Percentiles rank a stretch among this genome's conserved stretches.
Evolutionary conservation across 2,329 filamentous ascomycete species (phyloP).

Genomic region (Colletotrichum coccodes): DNA sequence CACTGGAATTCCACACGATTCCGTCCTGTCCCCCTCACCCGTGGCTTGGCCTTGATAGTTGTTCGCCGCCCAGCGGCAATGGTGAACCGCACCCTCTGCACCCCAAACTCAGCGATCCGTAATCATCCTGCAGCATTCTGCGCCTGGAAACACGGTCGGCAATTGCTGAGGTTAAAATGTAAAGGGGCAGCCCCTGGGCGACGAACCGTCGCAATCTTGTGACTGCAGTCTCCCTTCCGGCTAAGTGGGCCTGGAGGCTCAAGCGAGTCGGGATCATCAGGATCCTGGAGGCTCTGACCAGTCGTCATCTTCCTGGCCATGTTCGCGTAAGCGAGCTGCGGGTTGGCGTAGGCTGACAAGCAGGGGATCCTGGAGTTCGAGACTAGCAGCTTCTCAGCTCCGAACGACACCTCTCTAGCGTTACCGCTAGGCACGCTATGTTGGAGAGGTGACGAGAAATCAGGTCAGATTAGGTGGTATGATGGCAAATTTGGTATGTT

Average conservation of each 20-base stretch:
- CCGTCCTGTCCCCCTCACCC: slow-evolving; percentile 4
- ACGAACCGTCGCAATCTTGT: slow-evolving; percentile 2
- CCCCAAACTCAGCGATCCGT: not conserved
- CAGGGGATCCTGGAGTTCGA: not conserved
- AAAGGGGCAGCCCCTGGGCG: not conserved
- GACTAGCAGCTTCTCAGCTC: not conserved
- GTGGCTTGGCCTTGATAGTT: not conserved
- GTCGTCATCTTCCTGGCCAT: not conserved
- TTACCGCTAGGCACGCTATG: not conserved
- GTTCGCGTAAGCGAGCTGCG: not conserved
- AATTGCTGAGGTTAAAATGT: not conserved
- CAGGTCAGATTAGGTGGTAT: not conserved
- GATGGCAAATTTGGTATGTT: not conserved
- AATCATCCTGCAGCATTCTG: not conserved
- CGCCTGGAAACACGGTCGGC: not conserved
- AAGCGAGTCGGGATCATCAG: not conserved
- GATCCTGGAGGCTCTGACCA: not conserved
- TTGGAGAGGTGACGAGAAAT: not conserved
- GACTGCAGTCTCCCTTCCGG: not conserved
- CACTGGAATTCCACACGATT: not conserved
- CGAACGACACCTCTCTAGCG: not conserved
- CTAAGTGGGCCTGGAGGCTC: not conserved
- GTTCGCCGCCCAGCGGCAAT: not conserved
- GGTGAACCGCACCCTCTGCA: not conserved
- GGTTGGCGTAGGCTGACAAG: not conserved